phyloP scores from a whole-genome alignment of 805 yeast species.

The Candida taoyuanica region DNA sequence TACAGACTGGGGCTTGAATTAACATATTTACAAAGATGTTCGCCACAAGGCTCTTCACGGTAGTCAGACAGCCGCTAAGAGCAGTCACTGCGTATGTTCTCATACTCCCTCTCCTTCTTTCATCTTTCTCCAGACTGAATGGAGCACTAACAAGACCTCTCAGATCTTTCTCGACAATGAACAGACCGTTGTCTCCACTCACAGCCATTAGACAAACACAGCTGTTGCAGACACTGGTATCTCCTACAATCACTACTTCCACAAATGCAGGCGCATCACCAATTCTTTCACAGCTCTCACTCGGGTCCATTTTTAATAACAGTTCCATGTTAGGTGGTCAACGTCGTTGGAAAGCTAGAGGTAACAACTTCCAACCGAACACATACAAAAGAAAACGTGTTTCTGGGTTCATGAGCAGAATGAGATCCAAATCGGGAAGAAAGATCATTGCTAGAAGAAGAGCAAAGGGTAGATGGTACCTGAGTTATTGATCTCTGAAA shows the following conservation, averaged over 20 bases:
- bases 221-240: constrained; percentile 17
- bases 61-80: constrained; percentile 7
- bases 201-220: constrained; percentile 22
- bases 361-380: constrained; percentile 93
- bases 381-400: constrained; percentile 86
- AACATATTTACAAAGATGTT: no score
- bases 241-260: constrained; percentile 21
- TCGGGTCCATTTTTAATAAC: constrained; percentile 28
- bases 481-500: constrained; percentile 53
- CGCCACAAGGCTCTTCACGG: constrained; percentile 8
- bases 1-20: no score
- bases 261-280: constrained; percentile 12
- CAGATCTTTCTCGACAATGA: constrained; percentile 16
- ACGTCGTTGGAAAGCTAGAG: constrained; percentile 80
- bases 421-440: constrained; percentile 69
- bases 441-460: constrained; percentile 72
- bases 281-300: constrained; percentile 10
- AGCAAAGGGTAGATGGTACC: constrained; percentile 90
- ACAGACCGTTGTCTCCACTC: constrained; percentile 18
- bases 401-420: constrained; percentile 83
- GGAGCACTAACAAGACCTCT: constrained; percentile 13
- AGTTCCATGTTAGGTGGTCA: constrained; percentile 37
- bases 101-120: not conserved
- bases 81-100: constrained; percentile 8
- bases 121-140: not conserved